A percentile compares a stretch with the other conserved stretches of the same genome.
phyloP scores from a whole-genome alignment of 768 basidiomycete genomes.

The Russula vinacea region DNA sequence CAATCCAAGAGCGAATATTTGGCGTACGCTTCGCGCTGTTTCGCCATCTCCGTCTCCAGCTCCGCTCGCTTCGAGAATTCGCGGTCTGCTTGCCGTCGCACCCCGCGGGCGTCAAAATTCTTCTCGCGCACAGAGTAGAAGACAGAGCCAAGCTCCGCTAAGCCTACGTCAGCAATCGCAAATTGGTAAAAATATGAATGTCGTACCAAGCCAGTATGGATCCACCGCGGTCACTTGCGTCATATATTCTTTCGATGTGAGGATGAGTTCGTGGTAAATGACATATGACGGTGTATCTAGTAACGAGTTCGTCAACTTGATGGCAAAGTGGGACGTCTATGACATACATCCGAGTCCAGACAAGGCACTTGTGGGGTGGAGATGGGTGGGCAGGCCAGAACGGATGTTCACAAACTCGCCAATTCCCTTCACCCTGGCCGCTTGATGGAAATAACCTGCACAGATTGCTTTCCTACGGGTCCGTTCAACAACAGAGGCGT shows the following conservation, averaged over 20 bases:
- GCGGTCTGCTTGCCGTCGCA: conserved; percentile 70
- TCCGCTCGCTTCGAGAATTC: conserved; percentile 93
- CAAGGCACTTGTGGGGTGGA: conserved; percentile 95
- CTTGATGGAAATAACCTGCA: conserved; percentile 98
- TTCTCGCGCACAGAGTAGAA: conserved; percentile 99
- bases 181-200: neutral
- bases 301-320: conserved; percentile 16
- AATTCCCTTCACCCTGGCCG: conserved; percentile 96
- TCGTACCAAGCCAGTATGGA: conserved; percentile 89
- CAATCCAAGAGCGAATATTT: neutral
- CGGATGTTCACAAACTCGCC: conserved; percentile 98
- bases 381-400: conserved; percentile 89
- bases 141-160: conserved; percentile 91
- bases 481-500: neutral
- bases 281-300: conserved; percentile 94
- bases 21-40: conserved; percentile 67
- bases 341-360: conserved; percentile 90
- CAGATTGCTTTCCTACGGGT: conserved; percentile 84
- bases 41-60: conserved; percentile 87
- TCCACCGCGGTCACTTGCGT: conserved; percentile 98
- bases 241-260: conserved; percentile 98
- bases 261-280: conserved; percentile 92
- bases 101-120: conserved; percentile 89
- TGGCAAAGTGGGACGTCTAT: neutral
- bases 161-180: conserved; percentile 22